Conservation (phyloP, 257 asterid species). For the Nicotiana undulata region DNA sequence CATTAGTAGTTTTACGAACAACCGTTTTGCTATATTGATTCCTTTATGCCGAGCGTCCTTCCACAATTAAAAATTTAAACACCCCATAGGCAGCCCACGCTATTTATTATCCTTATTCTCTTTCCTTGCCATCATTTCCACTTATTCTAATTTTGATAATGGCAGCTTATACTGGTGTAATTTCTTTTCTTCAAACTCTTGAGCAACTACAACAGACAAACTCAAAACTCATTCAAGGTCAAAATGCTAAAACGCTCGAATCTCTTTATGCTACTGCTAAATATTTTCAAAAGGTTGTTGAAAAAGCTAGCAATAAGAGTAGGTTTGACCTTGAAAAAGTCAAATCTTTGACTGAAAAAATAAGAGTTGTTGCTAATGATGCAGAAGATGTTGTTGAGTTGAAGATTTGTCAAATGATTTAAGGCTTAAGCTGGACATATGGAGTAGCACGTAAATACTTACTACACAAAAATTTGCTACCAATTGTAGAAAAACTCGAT, state of each 20-base stretch:
- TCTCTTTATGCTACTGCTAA: background rate
- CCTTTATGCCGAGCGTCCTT: too few species aligned
- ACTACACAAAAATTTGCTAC: background rate
- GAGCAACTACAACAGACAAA: too few species aligned
- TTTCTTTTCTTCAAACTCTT: too few species aligned
- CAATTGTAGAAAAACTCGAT: background rate
- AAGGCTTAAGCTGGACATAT: background rate
- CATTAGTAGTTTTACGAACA: too few species aligned
- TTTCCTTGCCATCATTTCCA: too few species aligned
- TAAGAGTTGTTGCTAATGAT: background rate
- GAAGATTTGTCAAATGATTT: background rate
- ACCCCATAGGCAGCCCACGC: too few species aligned
- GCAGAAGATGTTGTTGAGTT: background rate
- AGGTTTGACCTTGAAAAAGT: background rate
- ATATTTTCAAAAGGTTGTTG: background rate
- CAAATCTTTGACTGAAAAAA: background rate
- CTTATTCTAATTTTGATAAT: too few species aligned
- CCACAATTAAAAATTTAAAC: too few species aligned
- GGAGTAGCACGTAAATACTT: background rate
- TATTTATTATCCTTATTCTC: too few species aligned
- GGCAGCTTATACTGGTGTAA: too few species aligned
- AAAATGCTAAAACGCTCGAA: background rate
- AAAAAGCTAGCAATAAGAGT: background rate
- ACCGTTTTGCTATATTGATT: too few species aligned
- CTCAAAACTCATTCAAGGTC: too few species aligned